Evolutionary conservation across 179 eudicot genomes (phyloP).

Genomic region (Gypsophila paniculata): DNA sequence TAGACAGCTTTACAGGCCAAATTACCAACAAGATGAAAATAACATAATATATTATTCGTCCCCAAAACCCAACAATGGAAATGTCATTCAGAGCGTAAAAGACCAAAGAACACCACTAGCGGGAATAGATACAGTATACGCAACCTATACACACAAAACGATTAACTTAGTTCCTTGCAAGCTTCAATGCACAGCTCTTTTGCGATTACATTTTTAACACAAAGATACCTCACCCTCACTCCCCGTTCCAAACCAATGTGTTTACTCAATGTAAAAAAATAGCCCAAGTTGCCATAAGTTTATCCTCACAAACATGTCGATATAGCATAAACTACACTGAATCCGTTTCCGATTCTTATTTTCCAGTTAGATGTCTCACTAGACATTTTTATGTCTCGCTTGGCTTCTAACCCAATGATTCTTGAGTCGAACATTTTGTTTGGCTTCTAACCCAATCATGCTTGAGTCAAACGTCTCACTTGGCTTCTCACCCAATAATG

Average conservation of each 20-base stretch:
- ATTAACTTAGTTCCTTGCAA: neutral
- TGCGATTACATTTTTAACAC: neutral
- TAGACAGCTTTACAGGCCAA: neutral
- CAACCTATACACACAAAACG: slow-evolving; percentile 8
- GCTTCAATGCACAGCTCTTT: neutral
- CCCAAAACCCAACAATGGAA: neutral
- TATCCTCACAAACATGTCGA: neutral
- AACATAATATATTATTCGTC: neutral
- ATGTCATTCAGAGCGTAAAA: neutral
- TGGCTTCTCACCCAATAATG: neutral
- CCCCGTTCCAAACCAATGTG: neutral
- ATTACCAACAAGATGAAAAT: neutral
- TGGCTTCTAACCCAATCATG: neutral
- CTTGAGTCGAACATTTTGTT: too few relatives aligned
- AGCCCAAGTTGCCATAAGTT: neutral
- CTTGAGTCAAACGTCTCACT: neutral
- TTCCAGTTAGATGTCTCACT: too few relatives aligned
- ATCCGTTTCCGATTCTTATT: too few relatives aligned
- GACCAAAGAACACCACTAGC: neutral
- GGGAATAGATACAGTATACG: neutral
- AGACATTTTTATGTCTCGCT: too few relatives aligned
- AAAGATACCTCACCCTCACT: neutral
- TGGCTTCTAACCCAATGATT: too few relatives aligned
- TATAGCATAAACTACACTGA: neutral
- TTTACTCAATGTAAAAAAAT: neutral